phyloP scores from a whole-genome alignment of 164 flowering plant species.

The Vitis amurensis region DNA sequence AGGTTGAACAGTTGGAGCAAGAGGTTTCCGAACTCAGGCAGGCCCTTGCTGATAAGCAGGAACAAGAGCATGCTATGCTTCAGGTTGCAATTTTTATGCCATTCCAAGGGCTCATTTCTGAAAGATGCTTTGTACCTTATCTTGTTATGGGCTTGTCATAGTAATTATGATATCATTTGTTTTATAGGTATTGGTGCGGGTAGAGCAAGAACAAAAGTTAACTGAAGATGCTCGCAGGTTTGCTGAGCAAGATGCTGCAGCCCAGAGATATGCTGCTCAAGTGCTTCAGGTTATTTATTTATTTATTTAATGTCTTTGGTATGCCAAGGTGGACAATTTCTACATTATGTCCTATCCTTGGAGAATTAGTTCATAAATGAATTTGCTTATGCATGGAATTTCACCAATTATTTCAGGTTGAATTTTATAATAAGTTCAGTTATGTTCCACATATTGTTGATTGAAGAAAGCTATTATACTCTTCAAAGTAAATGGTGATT shows the following conservation, averaged over 20 bases:
- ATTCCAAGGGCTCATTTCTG: background rate
- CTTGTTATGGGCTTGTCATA: background rate
- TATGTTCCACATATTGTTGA: background rate
- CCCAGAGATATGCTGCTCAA: constrained; percentile 83
- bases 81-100: constrained; percentile 52
- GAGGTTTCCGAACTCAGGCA: constrained; percentile 67
- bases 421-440: background rate
- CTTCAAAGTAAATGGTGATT: too few relatives aligned
- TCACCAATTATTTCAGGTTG: background rate
- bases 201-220: constrained; percentile 91
- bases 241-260: constrained; percentile 95
- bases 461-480: background rate
- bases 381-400: background rate
- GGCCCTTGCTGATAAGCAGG: constrained; percentile 84
- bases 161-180: background rate
- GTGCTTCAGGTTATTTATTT: constrained; percentile 76
- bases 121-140: background rate
- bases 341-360: too few relatives aligned
- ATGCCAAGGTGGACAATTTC: background rate
- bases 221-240: constrained; percentile 95
- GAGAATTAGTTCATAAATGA: background rate
- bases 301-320: background rate
- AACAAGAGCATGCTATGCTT: constrained; percentile 92
- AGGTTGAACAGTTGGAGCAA: constrained; percentile 92
- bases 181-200: constrained; percentile 83